Evolutionary conservation across 257 asterid genomes (phyloP), one percentile per base, ranked within the genome.

Genomic region (Paulownia fortunei): DNA sequence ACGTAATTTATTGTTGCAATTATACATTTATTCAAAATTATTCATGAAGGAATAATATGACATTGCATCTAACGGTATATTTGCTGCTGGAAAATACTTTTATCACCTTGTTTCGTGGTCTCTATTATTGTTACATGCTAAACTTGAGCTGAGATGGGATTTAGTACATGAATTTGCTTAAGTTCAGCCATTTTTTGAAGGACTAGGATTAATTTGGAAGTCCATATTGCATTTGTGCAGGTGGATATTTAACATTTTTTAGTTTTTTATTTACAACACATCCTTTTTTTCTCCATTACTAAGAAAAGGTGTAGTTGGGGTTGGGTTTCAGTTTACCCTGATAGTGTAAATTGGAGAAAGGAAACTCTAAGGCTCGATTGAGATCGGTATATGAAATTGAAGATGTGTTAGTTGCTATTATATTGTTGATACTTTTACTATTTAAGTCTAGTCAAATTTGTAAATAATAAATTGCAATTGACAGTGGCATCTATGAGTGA

Each of bases 401-500:
- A 69, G 36, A 65, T 65, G 46, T 54, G 56, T 55, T 69, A 11
- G 21, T 63, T 69, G 65, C 80, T 49, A 2, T 44, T 59, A 32
- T 8, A 0, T n/a, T n/a, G 27, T 36, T 37, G 69, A 36, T 69
- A 46, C 47, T 66, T 71, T 30, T 12, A 63, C 42, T 56, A 16
- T 78, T 62, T 42, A 18, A 51, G 41, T 54, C 52, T 18, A 72
- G 56, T 58, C 23, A 44, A 9, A 51, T 49, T 47, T 52, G 19
- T 59, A n/a, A 21, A 19, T 73, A 13, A 41, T 72, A 24, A 67
- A 23, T 44, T 78, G 66, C 32, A 80, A 77, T 71, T 74, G 60
- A 30, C 94, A 95, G 96, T 80, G 87, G 89, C 94, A 27, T 84
- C 97, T 62, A 84, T 91, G 91, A 83, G 89, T 69, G 88, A 85